Conservation (phyloP, 192 early-diverging fungal species). For the Rhizophagus prolifer region DNA sequence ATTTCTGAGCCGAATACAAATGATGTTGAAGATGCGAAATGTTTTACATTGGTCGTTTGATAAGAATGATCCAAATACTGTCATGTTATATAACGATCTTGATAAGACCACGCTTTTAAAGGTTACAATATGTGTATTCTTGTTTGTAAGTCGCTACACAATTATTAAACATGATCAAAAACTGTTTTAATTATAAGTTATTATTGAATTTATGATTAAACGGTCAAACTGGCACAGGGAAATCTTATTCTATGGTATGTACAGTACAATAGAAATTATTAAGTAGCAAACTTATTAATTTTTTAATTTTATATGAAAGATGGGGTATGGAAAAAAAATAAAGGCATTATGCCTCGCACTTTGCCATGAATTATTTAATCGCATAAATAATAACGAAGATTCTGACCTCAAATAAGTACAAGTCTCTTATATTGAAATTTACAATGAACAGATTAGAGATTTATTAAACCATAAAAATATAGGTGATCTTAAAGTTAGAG, state of each 20-base stretch:
- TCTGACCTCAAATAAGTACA: constrained; percentile 60
- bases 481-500: constrained; percentile 75
- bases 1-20: no score
- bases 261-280: no score
- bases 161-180: no score
- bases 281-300: no score
- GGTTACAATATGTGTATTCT: constrained; percentile 95
- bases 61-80: constrained; percentile 57
- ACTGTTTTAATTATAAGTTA: neutral
- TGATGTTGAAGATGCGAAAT: constrained; percentile 49
- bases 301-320: no score
- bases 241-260: constrained; percentile 65
- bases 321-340: constrained; percentile 71
- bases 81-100: constrained; percentile 73
- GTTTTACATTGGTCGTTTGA: constrained; percentile 85
- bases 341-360: constrained; percentile 83
- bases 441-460: constrained; percentile 83
- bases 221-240: constrained; percentile 82
- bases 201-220: constrained; percentile 38
- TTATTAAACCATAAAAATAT: constrained; percentile 72
- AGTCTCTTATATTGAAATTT: constrained; percentile 91
- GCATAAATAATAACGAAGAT: constrained; percentile 51
- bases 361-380: constrained; percentile 76
- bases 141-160: constrained; percentile 61
- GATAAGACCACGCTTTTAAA: constrained; percentile 79